Conservation (phyloP, 139 green algal genomes). For the Chlorella sp. region DNA sequence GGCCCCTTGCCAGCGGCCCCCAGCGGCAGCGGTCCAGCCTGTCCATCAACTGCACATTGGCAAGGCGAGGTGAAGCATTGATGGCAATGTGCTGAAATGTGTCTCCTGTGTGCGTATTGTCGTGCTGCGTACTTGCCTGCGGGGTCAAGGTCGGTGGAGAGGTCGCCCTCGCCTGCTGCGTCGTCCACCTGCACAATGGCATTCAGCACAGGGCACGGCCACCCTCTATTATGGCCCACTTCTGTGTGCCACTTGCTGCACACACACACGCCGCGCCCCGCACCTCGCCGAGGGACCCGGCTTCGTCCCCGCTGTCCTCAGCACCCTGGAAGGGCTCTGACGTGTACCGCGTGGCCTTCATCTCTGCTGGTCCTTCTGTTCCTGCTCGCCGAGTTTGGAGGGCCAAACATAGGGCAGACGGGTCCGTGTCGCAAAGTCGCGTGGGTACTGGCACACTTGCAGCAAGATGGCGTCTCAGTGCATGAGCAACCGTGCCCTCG, state of each 20-base stretch:
- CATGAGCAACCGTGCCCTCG: too few species aligned
- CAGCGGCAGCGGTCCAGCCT: too few species aligned
- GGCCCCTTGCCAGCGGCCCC: too few species aligned
- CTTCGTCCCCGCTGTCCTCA: neutral
- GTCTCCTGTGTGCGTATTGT: too few species aligned
- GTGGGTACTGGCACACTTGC: neutral
- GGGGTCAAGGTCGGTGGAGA: neutral
- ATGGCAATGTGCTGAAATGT: too few species aligned
- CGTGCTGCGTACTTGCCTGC: neutral
- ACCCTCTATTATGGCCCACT: neutral
- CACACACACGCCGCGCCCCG: too few species aligned
- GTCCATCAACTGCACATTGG: too few species aligned
- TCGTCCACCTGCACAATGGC: neutral
- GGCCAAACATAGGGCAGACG: neutral
- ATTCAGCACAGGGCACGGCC: neutral
- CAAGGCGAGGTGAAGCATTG: too few species aligned
- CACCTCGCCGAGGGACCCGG: too few species aligned
- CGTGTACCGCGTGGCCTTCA: neutral
- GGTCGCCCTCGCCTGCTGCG: neutral
- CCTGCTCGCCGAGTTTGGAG: neutral
- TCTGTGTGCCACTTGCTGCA: neutral
- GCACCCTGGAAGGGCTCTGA: neutral
- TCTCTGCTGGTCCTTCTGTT: neutral
- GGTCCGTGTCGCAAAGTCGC: too few species aligned
- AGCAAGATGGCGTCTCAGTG: too few species aligned